Evolutionary conservation across 495 filamentous ascomycete species (phyloP).

Genomic region (Penicillium nucicola): DNA sequence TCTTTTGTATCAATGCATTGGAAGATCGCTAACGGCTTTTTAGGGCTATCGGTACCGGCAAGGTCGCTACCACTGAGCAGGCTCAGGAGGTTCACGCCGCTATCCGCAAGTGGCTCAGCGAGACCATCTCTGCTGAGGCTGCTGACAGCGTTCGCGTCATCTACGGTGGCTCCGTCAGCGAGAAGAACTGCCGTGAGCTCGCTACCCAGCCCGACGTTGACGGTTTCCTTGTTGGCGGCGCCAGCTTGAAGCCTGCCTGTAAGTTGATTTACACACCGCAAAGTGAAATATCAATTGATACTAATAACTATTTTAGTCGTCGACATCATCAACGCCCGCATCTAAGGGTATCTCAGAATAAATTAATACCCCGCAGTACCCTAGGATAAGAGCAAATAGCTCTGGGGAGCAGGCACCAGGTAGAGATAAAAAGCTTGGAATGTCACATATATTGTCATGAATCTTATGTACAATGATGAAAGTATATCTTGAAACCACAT

Average conservation of each 20-base stretch:
- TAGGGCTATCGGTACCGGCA: constrained; percentile 93
- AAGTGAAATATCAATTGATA: not conserved
- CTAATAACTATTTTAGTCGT: constrained; percentile 45
- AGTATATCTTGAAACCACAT: constrained; percentile 14
- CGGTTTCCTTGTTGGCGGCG: constrained; percentile 96
- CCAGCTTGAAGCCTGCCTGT: constrained; percentile 98
- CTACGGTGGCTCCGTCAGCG: constrained; percentile 93
- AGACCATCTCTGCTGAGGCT: constrained; percentile 65
- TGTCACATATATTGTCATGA: constrained; percentile 29
- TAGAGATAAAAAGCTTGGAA: constrained; percentile 22
- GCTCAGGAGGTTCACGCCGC: constrained; percentile 93
- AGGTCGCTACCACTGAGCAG: constrained; percentile 90
- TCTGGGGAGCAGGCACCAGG: constrained; percentile 3
- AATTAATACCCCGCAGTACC: constrained; percentile 18
- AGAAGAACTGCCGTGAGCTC: constrained; percentile 96
- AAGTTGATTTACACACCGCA: constrained; percentile 37
- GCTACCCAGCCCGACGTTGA: constrained; percentile 92
- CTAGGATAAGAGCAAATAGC: not conserved
- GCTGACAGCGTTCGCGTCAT: constrained; percentile 82
- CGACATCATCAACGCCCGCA: constrained; percentile 63
- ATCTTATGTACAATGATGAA: constrained; percentile 31
- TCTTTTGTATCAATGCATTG: not conserved
- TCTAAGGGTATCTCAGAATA: constrained; percentile 32
- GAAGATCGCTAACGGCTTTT: constrained; percentile 6
- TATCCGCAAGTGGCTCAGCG: constrained; percentile 83